phyloP scores from a whole-genome alignment of 306 rosid genomes.

The Amphicarpaea edgeworthii region DNA sequence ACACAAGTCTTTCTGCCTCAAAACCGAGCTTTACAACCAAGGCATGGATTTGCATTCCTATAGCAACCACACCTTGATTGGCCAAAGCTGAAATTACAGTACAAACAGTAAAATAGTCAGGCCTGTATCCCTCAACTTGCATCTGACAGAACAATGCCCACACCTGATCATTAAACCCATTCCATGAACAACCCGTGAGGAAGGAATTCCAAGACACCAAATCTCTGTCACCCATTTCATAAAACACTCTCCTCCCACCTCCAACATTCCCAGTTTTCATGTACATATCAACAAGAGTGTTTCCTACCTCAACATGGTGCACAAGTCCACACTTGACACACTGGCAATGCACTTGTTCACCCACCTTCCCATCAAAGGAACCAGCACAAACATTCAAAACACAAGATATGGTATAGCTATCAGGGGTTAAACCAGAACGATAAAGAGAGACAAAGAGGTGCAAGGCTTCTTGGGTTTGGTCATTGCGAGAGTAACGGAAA shows the following conservation, averaged over 20 bases:
- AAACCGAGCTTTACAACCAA: slow-evolving; percentile 73
- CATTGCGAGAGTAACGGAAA: slow-evolving; percentile 57
- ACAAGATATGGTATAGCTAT: slow-evolving; percentile 65
- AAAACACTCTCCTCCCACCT: slow-evolving; percentile 76
- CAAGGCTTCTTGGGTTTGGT: slow-evolving; percentile 59
- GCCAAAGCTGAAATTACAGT: slow-evolving; percentile 73
- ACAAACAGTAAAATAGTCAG: slow-evolving; percentile 66
- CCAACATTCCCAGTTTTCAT: slow-evolving; percentile 68
- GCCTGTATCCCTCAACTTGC: slow-evolving; percentile 61
- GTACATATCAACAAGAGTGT: slow-evolving; percentile 85
- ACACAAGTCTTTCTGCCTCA: slow-evolving; percentile 53
- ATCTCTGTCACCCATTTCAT: slow-evolving; percentile 74
- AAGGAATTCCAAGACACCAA: slow-evolving; percentile 88
- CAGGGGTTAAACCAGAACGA: slow-evolving; percentile 51
- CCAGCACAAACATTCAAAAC: slow-evolving; percentile 64
- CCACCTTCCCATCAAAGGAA: slow-evolving; percentile 58
- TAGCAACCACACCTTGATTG: slow-evolving; percentile 51
- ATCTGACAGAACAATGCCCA: slow-evolving; percentile 61
- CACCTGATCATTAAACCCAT: slow-evolving; percentile 53
- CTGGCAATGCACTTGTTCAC: slow-evolving; percentile 74
- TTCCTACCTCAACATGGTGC: slow-evolving; percentile 73
- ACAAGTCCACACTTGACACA: slow-evolving; percentile 69
- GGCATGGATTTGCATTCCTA: slow-evolving; percentile 72
- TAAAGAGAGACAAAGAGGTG: slow-evolving; percentile 49
- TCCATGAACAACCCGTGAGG: slow-evolving; percentile 67